Evolutionary conservation across 192 early-diverging fungal species (phyloP).

Genomic region (Dimargaris xerosporica): DNA sequence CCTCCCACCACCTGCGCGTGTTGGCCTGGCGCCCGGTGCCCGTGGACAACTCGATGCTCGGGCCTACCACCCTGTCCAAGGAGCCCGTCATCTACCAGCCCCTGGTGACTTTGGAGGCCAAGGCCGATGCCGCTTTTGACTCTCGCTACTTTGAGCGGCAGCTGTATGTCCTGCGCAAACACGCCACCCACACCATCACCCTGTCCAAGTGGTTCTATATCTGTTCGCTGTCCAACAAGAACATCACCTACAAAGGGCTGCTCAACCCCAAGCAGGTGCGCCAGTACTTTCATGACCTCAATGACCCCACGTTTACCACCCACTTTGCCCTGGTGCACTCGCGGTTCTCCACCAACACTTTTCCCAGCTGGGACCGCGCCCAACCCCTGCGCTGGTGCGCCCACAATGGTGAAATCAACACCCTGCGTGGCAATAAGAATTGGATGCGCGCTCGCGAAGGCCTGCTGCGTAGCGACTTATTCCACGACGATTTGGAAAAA

Average conservation of each 20-base stretch:
- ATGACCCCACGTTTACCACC: conserved; percentile 62
- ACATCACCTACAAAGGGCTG: conserved; percentile 96
- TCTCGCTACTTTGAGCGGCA: conserved; percentile 61
- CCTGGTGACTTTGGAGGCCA: conserved; percentile 49
- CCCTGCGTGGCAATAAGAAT: conserved; percentile 96
- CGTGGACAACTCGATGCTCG: conserved; percentile 69
- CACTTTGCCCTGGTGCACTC: conserved; percentile 97
- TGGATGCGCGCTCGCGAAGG: conserved; percentile 99
- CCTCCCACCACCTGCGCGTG: conserved; percentile 50
- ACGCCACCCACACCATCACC: conserved; percentile 69
- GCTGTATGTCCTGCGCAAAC: conserved; percentile 82
- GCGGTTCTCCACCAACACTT: conserved; percentile 98
- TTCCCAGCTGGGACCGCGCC: conserved; percentile 97
- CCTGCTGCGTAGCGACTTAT: conserved; percentile 69
- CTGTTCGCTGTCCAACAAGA: conserved; percentile 85
- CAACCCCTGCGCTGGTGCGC: conserved; percentile 97
- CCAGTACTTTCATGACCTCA: conserved; percentile 80
- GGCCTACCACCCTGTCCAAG: conserved; percentile 70
- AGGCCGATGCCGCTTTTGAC: conserved; percentile 23
- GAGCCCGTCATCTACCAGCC: conserved; percentile 92
- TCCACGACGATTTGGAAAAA: conserved; percentile 58
- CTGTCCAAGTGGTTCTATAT: conserved; percentile 91
- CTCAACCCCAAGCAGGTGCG: conserved; percentile 90
- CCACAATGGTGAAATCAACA: conserved; percentile 99
- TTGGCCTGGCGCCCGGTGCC: conserved; percentile 87